A percentile compares a stretch with the other conserved stretches of the same genome.
Evolutionary conservation across 495 filamentous ascomycete genomes (phyloP).

Genomic region (Talaromyces thailandensis): DNA sequence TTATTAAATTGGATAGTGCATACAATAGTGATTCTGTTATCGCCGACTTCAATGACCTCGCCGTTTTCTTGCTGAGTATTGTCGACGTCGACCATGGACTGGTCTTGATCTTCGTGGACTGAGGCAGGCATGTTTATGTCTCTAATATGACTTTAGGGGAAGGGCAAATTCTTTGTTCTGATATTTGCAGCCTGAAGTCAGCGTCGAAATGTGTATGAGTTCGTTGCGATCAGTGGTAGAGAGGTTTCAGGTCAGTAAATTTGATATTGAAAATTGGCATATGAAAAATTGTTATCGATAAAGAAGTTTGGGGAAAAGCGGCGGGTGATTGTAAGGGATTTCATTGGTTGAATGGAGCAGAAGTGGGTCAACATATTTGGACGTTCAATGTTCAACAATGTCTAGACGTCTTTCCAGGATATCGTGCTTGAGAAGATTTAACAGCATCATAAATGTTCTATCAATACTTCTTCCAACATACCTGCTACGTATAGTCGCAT

Average conservation of each 20-base stretch:
- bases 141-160: background rate
- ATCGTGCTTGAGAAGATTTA: too few relatives aligned
- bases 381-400: background rate
- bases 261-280: background rate
- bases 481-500: too few relatives aligned
- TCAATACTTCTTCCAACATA: too few relatives aligned
- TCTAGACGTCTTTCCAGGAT: too few relatives aligned
- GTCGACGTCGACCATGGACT: conserved; percentile 47
- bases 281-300: conserved; percentile 6
- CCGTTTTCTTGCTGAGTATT: conserved; percentile 29
- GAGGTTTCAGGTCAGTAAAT: background rate
- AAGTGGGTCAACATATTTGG: background rate
- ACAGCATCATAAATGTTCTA: too few relatives aligned
- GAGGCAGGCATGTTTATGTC: conserved; percentile 28
- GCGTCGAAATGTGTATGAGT: background rate
- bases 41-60: conserved; percentile 34
- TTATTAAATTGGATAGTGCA: conserved; percentile 14
- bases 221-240: background rate
- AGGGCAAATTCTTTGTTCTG: background rate
- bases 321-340: background rate
- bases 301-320: background rate
- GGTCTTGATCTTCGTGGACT: conserved; percentile 35
- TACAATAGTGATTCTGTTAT: conserved; percentile 49
- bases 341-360: background rate
- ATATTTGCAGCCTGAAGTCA: background rate